phyloP scores from a whole-genome alignment of 805 yeast species.

The Schwanniomyces occidentalis region DNA sequence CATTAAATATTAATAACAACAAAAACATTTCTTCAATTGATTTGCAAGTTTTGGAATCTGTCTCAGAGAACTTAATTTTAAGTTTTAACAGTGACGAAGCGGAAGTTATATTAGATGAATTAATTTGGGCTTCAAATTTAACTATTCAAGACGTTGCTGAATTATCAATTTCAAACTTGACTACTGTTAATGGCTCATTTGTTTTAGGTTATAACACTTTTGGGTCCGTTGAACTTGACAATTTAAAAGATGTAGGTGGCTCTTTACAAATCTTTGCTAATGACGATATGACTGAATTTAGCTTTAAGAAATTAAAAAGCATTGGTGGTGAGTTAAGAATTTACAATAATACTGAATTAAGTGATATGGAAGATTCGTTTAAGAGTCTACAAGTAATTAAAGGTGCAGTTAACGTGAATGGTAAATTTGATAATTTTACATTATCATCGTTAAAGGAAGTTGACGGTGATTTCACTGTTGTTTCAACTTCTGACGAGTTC shows the following conservation, averaged over 20 bases:
- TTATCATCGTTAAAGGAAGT: conserved; percentile 37
- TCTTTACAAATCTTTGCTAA: conserved; percentile 43
- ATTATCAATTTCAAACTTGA: conserved; percentile 32
- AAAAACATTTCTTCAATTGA: conserved; percentile 40
- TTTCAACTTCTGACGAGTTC: conserved; percentile 37
- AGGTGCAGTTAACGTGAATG: conserved; percentile 42
- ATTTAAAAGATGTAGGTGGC: conserved; percentile 36
- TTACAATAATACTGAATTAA: conserved; percentile 41
- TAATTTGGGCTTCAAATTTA: conserved; percentile 44
- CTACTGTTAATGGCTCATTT: conserved; percentile 42
- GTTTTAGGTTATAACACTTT: conserved; percentile 42
- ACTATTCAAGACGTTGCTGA: conserved; percentile 41
- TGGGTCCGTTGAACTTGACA: conserved; percentile 27
- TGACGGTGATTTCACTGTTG: conserved; percentile 42
- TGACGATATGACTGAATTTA: conserved; percentile 37
- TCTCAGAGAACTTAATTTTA: conserved; percentile 35
- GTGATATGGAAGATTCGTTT: conserved; percentile 30
- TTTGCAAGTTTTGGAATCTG: conserved; percentile 31
- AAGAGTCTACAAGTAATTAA: conserved; percentile 29
- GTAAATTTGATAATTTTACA: conserved; percentile 40
- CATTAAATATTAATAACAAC: conserved; percentile 43
- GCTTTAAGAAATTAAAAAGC: conserved; percentile 27
- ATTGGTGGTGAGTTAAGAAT: conserved; percentile 44
- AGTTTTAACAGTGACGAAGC: conserved; percentile 42
- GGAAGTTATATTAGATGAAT: conserved; percentile 31